Percentiles rank a stretch among this genome's conserved stretches.
Conservation (phyloP, 2,329 filamentous ascomycete genomes). For the Aspergillus vadensis region DNA sequence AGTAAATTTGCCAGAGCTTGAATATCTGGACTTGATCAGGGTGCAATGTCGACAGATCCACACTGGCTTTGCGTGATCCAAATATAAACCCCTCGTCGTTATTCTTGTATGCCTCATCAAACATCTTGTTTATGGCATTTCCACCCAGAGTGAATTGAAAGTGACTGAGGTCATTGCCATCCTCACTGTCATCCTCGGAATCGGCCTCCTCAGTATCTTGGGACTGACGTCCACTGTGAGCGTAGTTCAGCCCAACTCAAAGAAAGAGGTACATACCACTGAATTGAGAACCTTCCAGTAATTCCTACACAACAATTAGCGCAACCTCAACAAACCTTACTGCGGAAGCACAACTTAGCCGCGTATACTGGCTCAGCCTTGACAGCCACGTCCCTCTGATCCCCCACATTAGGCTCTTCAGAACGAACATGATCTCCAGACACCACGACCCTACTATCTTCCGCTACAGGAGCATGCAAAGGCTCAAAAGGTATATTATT, state of each 20-base stretch:
- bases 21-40: constrained; percentile 65
- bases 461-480: constrained; percentile 42
- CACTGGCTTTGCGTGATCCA: constrained; percentile 43
- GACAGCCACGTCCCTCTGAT: background rate
- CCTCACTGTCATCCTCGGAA: constrained; percentile 16
- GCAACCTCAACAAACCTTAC: background rate
- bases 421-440: background rate
- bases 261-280: constrained; percentile 35
- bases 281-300: constrained; percentile 52
- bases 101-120: constrained; percentile 46
- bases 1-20: constrained; percentile 65
- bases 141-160: constrained; percentile 35
- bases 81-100: constrained; percentile 57
- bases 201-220: constrained; percentile 25
- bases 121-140: constrained; percentile 47
- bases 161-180: constrained; percentile 33
- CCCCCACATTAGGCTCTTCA: background rate
- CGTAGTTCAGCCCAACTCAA: background rate
- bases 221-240: constrained; percentile 10
- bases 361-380: constrained; percentile 8
- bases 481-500: constrained; percentile 70
- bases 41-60: constrained; percentile 57
- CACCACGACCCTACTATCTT: background rate
- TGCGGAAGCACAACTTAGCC: constrained; percentile 16
- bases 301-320: constrained; percentile 41